A percentile compares a stretch with the other conserved stretches of the same genome.
Conservation (phyloP, 2,329 filamentous ascomycete genomes). For the Drechslerella stenobrocha region DNA sequence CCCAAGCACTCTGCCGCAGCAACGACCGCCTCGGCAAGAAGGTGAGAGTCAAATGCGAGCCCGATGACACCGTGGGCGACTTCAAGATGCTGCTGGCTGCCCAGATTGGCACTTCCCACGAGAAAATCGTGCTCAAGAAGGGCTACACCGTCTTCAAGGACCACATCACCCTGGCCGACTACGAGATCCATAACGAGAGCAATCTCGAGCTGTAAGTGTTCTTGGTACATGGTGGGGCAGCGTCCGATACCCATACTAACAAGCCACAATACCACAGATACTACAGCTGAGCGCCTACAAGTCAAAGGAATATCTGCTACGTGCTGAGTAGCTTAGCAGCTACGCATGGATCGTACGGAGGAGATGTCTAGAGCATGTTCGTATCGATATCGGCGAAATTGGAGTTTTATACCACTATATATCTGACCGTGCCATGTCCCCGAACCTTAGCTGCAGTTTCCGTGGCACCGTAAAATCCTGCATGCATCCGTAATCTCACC, state of each 20-base stretch:
- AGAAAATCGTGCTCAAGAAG: constrained; percentile 54
- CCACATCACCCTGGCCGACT: constrained; percentile 53
- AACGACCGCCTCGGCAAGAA: constrained; percentile 66
- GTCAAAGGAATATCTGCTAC: no score
- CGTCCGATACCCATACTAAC: background rate
- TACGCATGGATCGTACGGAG: no score
- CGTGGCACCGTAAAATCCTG: no score
- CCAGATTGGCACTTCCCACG: constrained; percentile 49
- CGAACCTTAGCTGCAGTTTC: no score
- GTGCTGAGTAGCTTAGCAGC: no score
- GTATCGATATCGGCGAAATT: no score
- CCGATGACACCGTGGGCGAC: constrained; percentile 52
- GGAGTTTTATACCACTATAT: no score
- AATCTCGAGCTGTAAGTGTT: constrained; percentile 51
- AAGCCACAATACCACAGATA: constrained; percentile 14
- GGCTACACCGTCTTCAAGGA: constrained; percentile 52
- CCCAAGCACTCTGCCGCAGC: constrained; percentile 20
- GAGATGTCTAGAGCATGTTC: no score
- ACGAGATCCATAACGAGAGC: constrained; percentile 52
- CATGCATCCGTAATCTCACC: no score
- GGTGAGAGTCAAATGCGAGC: constrained; percentile 53
- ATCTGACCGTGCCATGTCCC: no score
- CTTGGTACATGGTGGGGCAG: constrained; percentile 3
- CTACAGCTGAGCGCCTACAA: no score
- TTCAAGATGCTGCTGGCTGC: constrained; percentile 52